These are phyloP conservation scores for Bacterosira constricta DNA, from an alignment of 108 stramenopile species.

Conservation along the genomic window DNA sequence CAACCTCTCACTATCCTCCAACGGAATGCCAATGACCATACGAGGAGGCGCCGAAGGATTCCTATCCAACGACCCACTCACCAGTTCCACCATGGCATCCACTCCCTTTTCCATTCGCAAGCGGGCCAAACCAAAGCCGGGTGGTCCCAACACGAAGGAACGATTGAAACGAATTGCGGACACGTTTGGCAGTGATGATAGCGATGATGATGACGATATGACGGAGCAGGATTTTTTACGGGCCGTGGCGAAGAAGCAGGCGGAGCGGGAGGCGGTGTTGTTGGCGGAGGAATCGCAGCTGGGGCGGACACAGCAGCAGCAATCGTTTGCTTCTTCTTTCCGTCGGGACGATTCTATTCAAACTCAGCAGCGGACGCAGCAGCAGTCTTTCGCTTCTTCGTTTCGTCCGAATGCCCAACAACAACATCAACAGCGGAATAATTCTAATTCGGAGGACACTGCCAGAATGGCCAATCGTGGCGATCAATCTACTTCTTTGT, in stretches of 20 bases:
- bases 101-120: background rate
- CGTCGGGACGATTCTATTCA: too few relatives aligned
- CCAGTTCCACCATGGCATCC: conserved; percentile 1
- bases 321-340: too few relatives aligned
- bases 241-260: conserved; percentile 21
- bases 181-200: conserved; percentile 4
- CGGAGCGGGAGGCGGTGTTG: background rate
- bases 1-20: too few relatives aligned
- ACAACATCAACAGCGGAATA: background rate
- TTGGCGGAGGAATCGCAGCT: background rate
- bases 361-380: too few relatives aligned
- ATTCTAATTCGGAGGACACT: background rate
- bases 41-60: background rate
- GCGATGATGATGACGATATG: conserved; percentile 3
- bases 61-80: background rate
- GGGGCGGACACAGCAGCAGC: background rate
- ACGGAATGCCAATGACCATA: too few relatives aligned
- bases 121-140: background rate
- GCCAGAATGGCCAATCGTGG: conserved; percentile 6
- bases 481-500: background rate
- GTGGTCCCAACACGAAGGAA: background rate
- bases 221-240: conserved; percentile 20
- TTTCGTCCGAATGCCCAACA: background rate
- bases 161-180: conserved; percentile 13
- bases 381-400: background rate